Base-by-base conservation (phyloP, 176 grass and related monocot genomes). In the Phoenix roebelenii region DNA sequence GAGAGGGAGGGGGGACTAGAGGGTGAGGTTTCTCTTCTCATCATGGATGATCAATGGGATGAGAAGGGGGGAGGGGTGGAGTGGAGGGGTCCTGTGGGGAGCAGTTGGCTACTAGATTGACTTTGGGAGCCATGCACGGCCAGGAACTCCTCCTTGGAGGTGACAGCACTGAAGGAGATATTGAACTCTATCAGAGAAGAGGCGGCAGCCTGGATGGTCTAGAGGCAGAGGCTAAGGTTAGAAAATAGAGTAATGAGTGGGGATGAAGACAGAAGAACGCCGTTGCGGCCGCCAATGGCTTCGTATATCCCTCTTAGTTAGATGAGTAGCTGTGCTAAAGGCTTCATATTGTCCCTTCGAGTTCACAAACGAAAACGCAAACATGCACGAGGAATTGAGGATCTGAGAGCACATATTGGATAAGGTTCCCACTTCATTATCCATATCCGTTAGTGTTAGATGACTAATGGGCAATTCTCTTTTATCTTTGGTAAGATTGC, bases 41-140 rank as follows among this genome's bases (percentile, higher is more conserved):
- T 79, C 90, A 51, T 76, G 82, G 1, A 83, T 58, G 16, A 89
- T 86, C 82, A 73, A 89, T 4, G 90, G 82, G 3, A 83, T 80
- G 58, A 70, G 70, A 24, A 76, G 25, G 71, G 60, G 84, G 58
- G 32, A 76, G 18, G 25, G 71, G 16, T 1, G 35, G 17, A n/a
- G 23, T 14, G 9, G 78, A 55, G 22, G 64, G 16, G 9, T 23
- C 35, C 52, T 22, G 50, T 19, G 60, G 53, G 12, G 81, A 74
- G 18, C 62, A 0, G 68, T 64, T 1, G 15, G 81, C 16, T 12
- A 23, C 35, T 48, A 75, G 48, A 65, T 0, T 7, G 5, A 72
- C 7, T 35, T 81, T 85, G 0, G 80, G 20, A 5, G 50, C 32
- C 32, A 20, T 20, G 20, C 0, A 1, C 56, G 49, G 70, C 52